Evolutionary conservation across 495 filamentous ascomycete species (phyloP).

Genomic region (Lepidopterella palustris): DNA sequence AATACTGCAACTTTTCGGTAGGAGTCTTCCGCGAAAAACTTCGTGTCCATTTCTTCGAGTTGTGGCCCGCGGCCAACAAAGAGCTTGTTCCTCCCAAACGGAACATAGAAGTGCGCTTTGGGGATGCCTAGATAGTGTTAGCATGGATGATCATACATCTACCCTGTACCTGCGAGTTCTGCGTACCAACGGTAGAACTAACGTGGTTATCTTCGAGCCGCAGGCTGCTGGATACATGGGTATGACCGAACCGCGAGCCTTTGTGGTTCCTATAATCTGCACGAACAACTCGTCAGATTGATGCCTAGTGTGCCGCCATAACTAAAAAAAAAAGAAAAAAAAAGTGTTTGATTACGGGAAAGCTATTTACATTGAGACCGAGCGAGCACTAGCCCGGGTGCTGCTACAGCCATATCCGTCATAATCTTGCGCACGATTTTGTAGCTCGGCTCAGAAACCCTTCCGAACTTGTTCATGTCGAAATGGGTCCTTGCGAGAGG

Average conservation of each 20-base stretch:
- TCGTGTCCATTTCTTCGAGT: neutral
- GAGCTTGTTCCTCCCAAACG: neutral
- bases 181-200: too few relatives aligned
- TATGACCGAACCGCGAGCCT: too few relatives aligned
- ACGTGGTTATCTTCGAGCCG: too few relatives aligned
- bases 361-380: slow-evolving; percentile 3
- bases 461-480: slow-evolving; percentile 13
- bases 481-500: slow-evolving; percentile 4
- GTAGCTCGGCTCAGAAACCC: slow-evolving; percentile 4
- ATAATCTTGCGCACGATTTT: slow-evolving; percentile 4
- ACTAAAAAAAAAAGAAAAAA: too few relatives aligned
- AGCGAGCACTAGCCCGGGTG: neutral
- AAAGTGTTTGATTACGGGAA: too few relatives aligned
- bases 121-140: neutral
- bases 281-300: too few relatives aligned
- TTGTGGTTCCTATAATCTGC: too few relatives aligned
- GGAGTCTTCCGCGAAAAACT: neutral
- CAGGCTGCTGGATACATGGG: too few relatives aligned
- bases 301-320: too few relatives aligned
- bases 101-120: neutral
- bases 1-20: slow-evolving; percentile 3
- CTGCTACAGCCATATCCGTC: slow-evolving; percentile 1
- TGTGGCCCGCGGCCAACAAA: neutral
- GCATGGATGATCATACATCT: too few relatives aligned
- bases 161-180: too few relatives aligned